A percentile compares a stretch with the other conserved stretches of the same genome.
These are phyloP conservation scores for Clarireedia homoeocarpa DNA, from an alignment of 2,329 filamentous ascomycete genomes.

Conservation along the genomic window DNA sequence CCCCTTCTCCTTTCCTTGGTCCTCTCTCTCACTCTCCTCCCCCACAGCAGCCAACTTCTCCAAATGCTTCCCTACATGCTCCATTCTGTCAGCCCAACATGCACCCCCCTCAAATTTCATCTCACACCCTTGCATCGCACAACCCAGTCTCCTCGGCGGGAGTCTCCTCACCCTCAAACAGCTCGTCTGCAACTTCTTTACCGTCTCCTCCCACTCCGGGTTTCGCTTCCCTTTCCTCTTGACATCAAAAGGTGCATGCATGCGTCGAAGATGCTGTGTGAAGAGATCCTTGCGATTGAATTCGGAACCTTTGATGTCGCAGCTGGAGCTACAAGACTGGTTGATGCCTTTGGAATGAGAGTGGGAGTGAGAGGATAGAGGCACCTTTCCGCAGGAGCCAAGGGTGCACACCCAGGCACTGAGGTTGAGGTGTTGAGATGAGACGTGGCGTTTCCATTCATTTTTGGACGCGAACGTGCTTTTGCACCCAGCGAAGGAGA, in stretches of 20 bases:
- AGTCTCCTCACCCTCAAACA: constrained; percentile 55
- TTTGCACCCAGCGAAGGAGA: constrained; percentile 67
- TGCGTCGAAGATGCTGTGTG: constrained; percentile 78
- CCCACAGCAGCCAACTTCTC: constrained; percentile 41
- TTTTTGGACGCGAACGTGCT: constrained; percentile 75
- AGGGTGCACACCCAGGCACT: constrained; percentile 63
- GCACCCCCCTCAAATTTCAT: constrained; percentile 50
- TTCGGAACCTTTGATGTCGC: constrained; percentile 15
- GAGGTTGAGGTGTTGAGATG: constrained; percentile 69
- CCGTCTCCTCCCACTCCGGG: constrained; percentile 41
- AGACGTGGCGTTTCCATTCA: constrained; percentile 89
- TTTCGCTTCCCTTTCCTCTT: constrained; percentile 33
- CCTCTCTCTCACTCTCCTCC: not conserved
- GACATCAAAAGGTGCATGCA: constrained; percentile 56
- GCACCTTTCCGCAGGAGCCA: constrained; percentile 25
- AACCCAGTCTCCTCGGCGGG: constrained; percentile 52
- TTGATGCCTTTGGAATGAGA: not conserved
- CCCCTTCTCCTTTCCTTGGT: not conserved
- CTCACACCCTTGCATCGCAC: constrained; percentile 55
- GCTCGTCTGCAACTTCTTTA: constrained; percentile 47
- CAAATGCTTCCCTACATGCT: constrained; percentile 77
- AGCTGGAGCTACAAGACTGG: not conserved
- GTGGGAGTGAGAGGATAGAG: constrained; percentile 6
- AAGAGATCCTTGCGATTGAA: constrained; percentile 94
- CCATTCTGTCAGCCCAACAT: constrained; percentile 77